A percentile compares a stretch with the other conserved stretches of the same genome.
These are phyloP conservation scores for Microcera coccophila DNA, from an alignment of 2,329 filamentous ascomycete genomes.

Conservation along the genomic window DNA sequence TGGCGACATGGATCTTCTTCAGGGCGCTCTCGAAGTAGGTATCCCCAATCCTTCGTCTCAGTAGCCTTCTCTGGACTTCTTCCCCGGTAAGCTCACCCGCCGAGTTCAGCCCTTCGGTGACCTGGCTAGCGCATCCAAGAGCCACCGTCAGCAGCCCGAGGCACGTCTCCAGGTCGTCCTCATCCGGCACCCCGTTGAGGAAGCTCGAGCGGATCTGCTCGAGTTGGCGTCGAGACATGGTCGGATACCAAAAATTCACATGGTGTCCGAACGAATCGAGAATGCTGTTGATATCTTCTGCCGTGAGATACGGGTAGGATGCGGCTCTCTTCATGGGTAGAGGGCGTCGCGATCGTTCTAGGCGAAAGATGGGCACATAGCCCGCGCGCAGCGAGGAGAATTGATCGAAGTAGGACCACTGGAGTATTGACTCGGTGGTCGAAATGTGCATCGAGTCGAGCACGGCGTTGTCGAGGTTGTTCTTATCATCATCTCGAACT, in stretches of 20 bases:
- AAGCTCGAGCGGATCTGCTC: slow-evolving; percentile 32
- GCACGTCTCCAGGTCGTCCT: slow-evolving; percentile 38
- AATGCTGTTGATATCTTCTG: slow-evolving; percentile 39
- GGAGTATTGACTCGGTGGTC: slow-evolving; percentile 48
- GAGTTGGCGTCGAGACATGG: slow-evolving; percentile 41
- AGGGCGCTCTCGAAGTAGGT: slow-evolving; percentile 45
- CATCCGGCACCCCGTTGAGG: slow-evolving; percentile 31
- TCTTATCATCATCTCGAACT: slow-evolving; percentile 16
- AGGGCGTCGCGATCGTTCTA: slow-evolving; percentile 41
- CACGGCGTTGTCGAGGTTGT: slow-evolving; percentile 43
- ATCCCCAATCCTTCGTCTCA: slow-evolving; percentile 36
- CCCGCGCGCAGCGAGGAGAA: slow-evolving; percentile 41
- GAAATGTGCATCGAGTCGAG: slow-evolving; percentile 49
- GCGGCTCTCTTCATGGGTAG: slow-evolving; percentile 32
- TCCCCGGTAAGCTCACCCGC: slow-evolving; percentile 15
- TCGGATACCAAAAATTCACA: slow-evolving; percentile 53
- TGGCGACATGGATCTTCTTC: slow-evolving; percentile 43
- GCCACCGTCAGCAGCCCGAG: slow-evolving; percentile 46
- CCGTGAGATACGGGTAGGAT: slow-evolving; percentile 41
- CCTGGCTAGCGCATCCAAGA: slow-evolving; percentile 44
- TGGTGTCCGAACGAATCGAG: slow-evolving; percentile 43
- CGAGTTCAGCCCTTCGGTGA: slow-evolving; percentile 30
- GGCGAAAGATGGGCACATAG: slow-evolving; percentile 44
- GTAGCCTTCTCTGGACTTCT: slow-evolving; percentile 29
- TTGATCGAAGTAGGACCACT: slow-evolving; percentile 48